Conservation (phyloP, 768 basidiomycete species). For the Agrocybe pediades region DNA sequence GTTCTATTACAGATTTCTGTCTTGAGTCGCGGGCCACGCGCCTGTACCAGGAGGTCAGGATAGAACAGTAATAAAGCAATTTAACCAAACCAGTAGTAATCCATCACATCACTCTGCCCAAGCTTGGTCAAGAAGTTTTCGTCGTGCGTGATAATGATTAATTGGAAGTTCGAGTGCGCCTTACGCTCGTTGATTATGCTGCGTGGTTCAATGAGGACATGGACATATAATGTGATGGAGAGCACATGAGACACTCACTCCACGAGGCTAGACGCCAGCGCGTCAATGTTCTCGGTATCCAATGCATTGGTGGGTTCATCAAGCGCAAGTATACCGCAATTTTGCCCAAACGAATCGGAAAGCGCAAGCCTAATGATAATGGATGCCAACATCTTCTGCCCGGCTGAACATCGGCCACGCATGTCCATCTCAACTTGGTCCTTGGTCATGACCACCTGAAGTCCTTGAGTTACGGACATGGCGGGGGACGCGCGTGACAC, state of each 20-base stretch:
- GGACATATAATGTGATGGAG: neutral
- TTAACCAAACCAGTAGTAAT: slow-evolving; percentile 84
- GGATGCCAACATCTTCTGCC: slow-evolving; percentile 97
- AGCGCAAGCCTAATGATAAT: slow-evolving; percentile 97
- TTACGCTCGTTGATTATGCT: slow-evolving; percentile 96
- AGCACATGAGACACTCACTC: slow-evolving; percentile 61
- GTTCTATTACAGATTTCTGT: slow-evolving; percentile 80
- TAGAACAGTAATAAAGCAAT: neutral
- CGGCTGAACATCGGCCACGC: slow-evolving; percentile 97
- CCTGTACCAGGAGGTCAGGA: slow-evolving; percentile 44
- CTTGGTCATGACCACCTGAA: slow-evolving; percentile 97
- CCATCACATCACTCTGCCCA: slow-evolving; percentile 90
- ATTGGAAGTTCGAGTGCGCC: slow-evolving; percentile 89
- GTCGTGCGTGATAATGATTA: slow-evolving; percentile 97
- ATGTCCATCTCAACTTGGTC: slow-evolving; percentile 99
- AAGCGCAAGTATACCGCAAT: slow-evolving; percentile 95
- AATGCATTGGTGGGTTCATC: slow-evolving; percentile 99
- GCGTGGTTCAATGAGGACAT: neutral
- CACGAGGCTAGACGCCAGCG: slow-evolving; percentile 86
- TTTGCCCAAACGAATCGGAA: slow-evolving; percentile 96
- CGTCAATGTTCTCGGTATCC: slow-evolving; percentile 95
- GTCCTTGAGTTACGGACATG: slow-evolving; percentile 14
- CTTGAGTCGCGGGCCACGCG: slow-evolving; percentile 70
- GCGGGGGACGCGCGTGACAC: slow-evolving; percentile 24
- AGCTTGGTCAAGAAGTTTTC: slow-evolving; percentile 92